Conservation (phyloP, 768 basidiomycete genomes). For the Mycena haematopus region DNA sequence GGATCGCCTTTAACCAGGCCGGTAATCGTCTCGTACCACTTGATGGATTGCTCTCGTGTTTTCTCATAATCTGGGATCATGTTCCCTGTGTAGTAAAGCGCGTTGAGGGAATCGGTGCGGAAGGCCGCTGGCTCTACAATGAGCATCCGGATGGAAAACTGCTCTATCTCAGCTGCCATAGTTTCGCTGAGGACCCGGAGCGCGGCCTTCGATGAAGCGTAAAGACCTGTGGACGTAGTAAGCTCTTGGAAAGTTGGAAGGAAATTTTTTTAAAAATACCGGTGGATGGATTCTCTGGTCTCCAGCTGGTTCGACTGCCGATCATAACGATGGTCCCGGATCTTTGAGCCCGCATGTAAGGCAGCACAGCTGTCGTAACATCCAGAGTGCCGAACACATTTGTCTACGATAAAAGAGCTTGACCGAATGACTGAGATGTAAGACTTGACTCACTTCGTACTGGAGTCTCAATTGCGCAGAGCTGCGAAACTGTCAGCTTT, state of each 20-base stretch:
- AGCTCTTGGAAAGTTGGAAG: neutral
- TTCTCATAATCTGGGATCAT: conserved; percentile 44
- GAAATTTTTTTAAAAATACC: neutral
- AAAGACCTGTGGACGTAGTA: conserved; percentile 32
- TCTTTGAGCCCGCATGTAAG: conserved; percentile 39
- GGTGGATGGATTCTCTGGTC: conserved; percentile 42
- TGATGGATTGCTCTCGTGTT: conserved; percentile 29
- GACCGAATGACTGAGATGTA: neutral
- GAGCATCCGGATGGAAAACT: conserved; percentile 46
- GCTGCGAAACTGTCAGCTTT: neutral
- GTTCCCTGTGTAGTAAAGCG: conserved; percentile 35
- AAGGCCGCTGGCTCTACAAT: conserved; percentile 50
- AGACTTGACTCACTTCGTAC: conserved; percentile 12
- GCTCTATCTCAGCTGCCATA: conserved; percentile 44
- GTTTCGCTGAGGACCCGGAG: conserved; percentile 48
- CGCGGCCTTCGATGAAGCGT: conserved; percentile 49
- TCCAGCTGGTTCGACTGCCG: conserved; percentile 45
- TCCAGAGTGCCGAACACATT: conserved; percentile 53
- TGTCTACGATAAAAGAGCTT: conserved; percentile 28
- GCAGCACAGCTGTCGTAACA: conserved; percentile 52
- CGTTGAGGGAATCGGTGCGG: conserved; percentile 41
- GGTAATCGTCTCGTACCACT: conserved; percentile 24
- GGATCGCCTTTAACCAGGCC: conserved; percentile 36
- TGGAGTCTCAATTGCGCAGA: conserved; percentile 21
- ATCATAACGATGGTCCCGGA: conserved; percentile 49